Evolutionary conservation across 2,329 filamentous ascomycete genomes (phyloP).

Genomic region (Madurella mycetomatis): DNA sequence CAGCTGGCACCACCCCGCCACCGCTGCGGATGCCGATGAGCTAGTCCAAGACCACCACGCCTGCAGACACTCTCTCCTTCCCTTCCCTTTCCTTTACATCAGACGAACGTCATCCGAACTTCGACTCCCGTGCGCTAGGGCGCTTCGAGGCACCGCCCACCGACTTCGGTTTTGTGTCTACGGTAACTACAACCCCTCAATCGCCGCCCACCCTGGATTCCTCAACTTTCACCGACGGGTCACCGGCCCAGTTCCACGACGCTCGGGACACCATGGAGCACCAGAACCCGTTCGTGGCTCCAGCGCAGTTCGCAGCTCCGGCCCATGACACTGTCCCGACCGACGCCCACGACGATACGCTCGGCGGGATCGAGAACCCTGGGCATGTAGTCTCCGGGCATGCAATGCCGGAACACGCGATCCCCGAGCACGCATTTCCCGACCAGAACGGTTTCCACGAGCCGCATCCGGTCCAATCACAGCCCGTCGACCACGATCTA

Average conservation of each 20-base stretch:
- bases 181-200: not conserved
- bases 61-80: not conserved
- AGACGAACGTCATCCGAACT: slow-evolving; percentile 13
- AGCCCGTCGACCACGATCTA: slow-evolving; percentile 48
- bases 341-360: slow-evolving; percentile 45
- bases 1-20: slow-evolving; percentile 13
- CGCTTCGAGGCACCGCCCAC: not conserved
- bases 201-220: slow-evolving; percentile 46
- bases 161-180: not conserved
- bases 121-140: not conserved
- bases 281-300: slow-evolving; percentile 24
- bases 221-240: slow-evolving; percentile 45
- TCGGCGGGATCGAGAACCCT: slow-evolving; percentile 47
- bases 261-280: slow-evolving; percentile 49
- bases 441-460: slow-evolving; percentile 33
- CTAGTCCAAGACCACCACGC: slow-evolving; percentile 14
- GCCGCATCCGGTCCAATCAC: slow-evolving; percentile 41
- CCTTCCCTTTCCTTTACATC: slow-evolving; percentile 9
- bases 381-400: slow-evolving; percentile 30
- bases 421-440: slow-evolving; percentile 12
- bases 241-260: slow-evolving; percentile 50
- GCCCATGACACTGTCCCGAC: slow-evolving; percentile 27
- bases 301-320: not conserved
- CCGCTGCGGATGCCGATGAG: slow-evolving; percentile 6
- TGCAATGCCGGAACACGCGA: not conserved